Conservation (phyloP, 1,284 basidiomycete species). For the Sporisorium graminicola region DNA sequence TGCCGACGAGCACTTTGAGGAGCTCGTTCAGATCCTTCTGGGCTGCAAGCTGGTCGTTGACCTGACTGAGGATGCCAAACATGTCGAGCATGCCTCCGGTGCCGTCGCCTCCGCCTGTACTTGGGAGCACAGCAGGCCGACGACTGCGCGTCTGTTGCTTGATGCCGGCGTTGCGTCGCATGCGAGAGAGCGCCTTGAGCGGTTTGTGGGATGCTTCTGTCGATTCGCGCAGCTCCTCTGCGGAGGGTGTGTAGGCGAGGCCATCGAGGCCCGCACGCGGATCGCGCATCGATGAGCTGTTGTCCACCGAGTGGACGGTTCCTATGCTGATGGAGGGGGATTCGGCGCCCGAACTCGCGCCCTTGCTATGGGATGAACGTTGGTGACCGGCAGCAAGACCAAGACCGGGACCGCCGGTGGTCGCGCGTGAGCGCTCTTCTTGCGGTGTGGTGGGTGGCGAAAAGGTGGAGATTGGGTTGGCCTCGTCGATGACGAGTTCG, state of each 20-base stretch:
- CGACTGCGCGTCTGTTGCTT: slow-evolving; percentile 32
- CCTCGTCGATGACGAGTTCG: slow-evolving; percentile 80
- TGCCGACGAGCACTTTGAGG: slow-evolving; percentile 82
- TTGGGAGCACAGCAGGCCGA: slow-evolving; percentile 28
- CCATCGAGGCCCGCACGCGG: slow-evolving; percentile 49
- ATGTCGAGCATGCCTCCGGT: slow-evolving; percentile 59
- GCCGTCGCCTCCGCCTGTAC: slow-evolving; percentile 35
- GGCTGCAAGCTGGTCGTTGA: slow-evolving; percentile 84
- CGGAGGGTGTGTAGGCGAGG: slow-evolving; percentile 46
- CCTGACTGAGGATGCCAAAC: slow-evolving; percentile 78
- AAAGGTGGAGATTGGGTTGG: slow-evolving; percentile 76
- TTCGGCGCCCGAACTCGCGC: slow-evolving; percentile 6
- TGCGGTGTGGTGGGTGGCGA: slow-evolving; percentile 47
- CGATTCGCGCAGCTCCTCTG: slow-evolving; percentile 77
- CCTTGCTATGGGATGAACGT: neutral
- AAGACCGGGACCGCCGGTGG: slow-evolving; percentile 54
- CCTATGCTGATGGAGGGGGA: slow-evolving; percentile 44
- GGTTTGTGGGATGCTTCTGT: slow-evolving; percentile 82
- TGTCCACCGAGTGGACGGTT: slow-evolving; percentile 46
- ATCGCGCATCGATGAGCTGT: slow-evolving; percentile 29
- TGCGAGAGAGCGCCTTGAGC: slow-evolving; percentile 79
- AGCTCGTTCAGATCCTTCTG: slow-evolving; percentile 80
- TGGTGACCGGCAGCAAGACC: slow-evolving; percentile 25
- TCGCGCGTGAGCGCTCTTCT: slow-evolving; percentile 27
- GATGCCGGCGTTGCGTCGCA: slow-evolving; percentile 50